These are phyloP conservation scores for Solanum appendiculatum DNA, from an alignment of 257 asterid genomes.

Conservation along the genomic window DNA sequence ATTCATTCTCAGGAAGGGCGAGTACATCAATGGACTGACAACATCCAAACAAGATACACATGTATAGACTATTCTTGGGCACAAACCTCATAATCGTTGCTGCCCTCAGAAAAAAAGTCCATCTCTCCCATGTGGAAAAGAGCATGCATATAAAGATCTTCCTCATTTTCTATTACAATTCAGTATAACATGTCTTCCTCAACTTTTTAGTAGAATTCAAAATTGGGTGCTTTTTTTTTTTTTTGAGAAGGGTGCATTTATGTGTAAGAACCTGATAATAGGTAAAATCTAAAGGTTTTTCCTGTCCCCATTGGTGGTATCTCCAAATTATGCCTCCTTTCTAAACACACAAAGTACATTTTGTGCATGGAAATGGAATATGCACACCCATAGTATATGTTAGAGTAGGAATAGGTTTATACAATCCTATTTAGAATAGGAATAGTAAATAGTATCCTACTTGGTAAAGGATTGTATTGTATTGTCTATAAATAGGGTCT, in stretches of 20 bases:
- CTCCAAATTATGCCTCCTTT: neutral
- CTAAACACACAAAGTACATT: neutral
- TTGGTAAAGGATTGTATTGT: too few relatives aligned
- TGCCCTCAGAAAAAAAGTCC: neutral
- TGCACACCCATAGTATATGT: too few relatives aligned
- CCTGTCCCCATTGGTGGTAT: neutral
- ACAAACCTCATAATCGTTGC: neutral
- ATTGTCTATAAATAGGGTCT: too few relatives aligned
- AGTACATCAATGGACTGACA: neutral
- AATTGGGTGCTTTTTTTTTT: neutral
- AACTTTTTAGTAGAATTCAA: neutral
- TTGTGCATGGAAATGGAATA: neutral
- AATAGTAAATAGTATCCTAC: too few relatives aligned
- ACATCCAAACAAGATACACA: neutral
- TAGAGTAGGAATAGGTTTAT: too few relatives aligned
- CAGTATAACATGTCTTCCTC: neutral
- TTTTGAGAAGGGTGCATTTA: neutral
- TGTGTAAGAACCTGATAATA: neutral
- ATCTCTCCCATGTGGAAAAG: neutral
- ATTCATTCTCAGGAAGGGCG: neutral
- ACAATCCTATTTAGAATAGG: too few relatives aligned
- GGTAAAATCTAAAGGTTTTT: neutral
- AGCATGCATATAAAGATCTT: neutral
- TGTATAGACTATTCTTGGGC: neutral
- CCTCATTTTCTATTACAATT: neutral